These are phyloP conservation scores for Kwoniella newhampshirensis DNA, from an alignment of 768 basidiomycete species.

Conservation along the genomic window DNA sequence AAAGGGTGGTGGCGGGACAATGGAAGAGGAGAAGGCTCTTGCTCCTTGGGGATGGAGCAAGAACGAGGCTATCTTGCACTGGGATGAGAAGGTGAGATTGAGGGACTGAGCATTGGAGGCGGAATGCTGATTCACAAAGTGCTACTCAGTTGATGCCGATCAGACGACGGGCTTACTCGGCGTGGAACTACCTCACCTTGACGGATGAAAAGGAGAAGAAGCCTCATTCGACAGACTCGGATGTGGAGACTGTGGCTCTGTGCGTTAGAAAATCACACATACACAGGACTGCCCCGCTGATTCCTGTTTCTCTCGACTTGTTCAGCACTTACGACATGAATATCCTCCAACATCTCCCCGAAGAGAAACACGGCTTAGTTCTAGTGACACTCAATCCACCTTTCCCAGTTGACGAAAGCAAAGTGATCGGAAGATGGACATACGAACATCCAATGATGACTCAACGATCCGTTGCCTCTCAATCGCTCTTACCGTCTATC, in stretches of 20 bases:
- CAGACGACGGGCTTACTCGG: constrained; percentile 64
- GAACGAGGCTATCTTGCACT: constrained; percentile 69
- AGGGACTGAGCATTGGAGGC: not conserved
- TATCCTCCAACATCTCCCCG: constrained; percentile 67
- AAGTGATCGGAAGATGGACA: constrained; percentile 59
- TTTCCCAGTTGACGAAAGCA: constrained; percentile 60
- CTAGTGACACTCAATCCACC: constrained; percentile 74
- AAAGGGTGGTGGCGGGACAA: constrained; percentile 59
- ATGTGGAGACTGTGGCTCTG: constrained; percentile 65
- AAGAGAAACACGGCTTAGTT: constrained; percentile 62
- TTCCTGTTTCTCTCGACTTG: constrained; percentile 46
- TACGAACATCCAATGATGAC: constrained; percentile 73
- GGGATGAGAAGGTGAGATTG: constrained; percentile 57
- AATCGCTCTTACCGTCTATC: constrained; percentile 60
- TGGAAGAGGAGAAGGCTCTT: constrained; percentile 62
- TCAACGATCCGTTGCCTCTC: constrained; percentile 61
- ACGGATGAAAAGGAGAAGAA: constrained; percentile 51
- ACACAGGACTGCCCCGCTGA: not conserved
- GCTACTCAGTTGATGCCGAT: constrained; percentile 65
- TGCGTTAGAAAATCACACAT: constrained; percentile 51
- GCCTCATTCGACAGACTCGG: constrained; percentile 47
- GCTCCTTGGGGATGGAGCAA: constrained; percentile 65
- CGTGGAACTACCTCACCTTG: constrained; percentile 74
- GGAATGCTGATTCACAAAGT: not conserved
- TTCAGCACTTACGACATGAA: constrained; percentile 70